A percentile compares a stretch with the other conserved stretches of the same genome.
Conservation (phyloP, 805 yeast species). For the Hanseniaspora meyeri region DNA sequence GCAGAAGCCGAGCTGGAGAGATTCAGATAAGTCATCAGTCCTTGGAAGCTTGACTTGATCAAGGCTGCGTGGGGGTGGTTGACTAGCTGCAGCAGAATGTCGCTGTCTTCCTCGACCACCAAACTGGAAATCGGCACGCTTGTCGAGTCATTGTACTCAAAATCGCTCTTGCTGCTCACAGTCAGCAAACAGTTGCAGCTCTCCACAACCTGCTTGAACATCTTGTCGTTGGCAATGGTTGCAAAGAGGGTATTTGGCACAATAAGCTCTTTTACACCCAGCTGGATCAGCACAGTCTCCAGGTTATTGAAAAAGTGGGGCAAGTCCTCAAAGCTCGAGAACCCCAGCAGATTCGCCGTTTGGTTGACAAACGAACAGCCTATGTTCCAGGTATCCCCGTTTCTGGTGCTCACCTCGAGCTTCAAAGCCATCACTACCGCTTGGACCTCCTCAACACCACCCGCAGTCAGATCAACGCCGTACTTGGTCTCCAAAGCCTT, state of each 20-base stretch:
- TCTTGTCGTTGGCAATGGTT: slow-evolving; percentile 36
- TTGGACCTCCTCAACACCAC: slow-evolving; percentile 32
- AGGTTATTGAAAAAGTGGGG: slow-evolving; percentile 54
- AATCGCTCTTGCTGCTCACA: slow-evolving; percentile 44
- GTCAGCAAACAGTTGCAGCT: slow-evolving; percentile 68
- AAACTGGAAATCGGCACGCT: slow-evolving; percentile 58
- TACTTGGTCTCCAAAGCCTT: neutral
- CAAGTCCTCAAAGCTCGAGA: slow-evolving; percentile 79
- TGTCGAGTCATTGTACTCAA: slow-evolving; percentile 55
- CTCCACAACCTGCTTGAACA: slow-evolving; percentile 58
- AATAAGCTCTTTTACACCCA: slow-evolving; percentile 78
- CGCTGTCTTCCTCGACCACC: slow-evolving; percentile 36
- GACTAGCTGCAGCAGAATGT: slow-evolving; percentile 8
- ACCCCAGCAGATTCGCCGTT: slow-evolving; percentile 53
- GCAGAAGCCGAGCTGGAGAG: slow-evolving; percentile 29
- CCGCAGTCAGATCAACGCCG: slow-evolving; percentile 17
- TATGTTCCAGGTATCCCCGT: slow-evolving; percentile 33
- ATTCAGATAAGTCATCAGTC: slow-evolving; percentile 55
- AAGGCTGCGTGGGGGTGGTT: slow-evolving; percentile 12
- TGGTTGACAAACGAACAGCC: slow-evolving; percentile 77
- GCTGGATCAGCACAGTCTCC: slow-evolving; percentile 75
- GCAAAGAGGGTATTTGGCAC: slow-evolving; percentile 34
- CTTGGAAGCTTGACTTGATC: slow-evolving; percentile 23
- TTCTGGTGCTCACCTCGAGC: slow-evolving; percentile 20
- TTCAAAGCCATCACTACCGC: slow-evolving; percentile 26